Evolutionary conservation across 106 monocot species (phyloP), one percentile per base, ranked within the genome.

Genomic region (Platanthera guangdongensis): DNA sequence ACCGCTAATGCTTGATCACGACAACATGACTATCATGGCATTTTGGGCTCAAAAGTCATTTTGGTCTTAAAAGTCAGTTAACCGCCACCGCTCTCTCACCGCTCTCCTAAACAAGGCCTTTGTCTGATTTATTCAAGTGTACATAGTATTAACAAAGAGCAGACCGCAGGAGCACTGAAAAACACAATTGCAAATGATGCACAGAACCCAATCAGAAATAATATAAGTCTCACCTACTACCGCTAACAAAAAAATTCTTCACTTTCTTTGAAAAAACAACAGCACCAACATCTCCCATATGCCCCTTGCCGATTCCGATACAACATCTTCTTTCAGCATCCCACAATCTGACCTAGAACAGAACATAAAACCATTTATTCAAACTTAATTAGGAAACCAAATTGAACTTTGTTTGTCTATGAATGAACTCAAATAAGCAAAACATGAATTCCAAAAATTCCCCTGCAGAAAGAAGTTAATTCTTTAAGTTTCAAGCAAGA

Each of bases 171-270:
- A 65, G 65, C 32, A 30, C 32, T 12, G 18, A 8, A 12, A 32
- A 65, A 32, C 65, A 2, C 32, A 30, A 30, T 9, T 65, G 62
- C 62, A 63, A 45, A 74, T 52, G 50, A 57, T 19, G 19, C 54
- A 12, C 51, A 68, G 7, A 32, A 68, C 51, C n/a, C 51, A 39
- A 19, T 18, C 71, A 54, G 39, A 55, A 48, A 78, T n/a, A 55
- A 14, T 53, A 50, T 68, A 18, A 75, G 79, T 46, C 90, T 82
- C 65, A 97, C 97, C 91, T 80, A 73, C 97, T 97, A 15, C 91
- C 97, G 71, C 97, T 97, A 48, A 97, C 88, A 82, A 97, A 91
- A 87, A 97, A 97, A 15, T 90, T 91, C 72, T 77, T 86, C 52
- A 12, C 64, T 81, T 87, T 97, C 74, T 82, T 97, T 54, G 97